Evolutionary conservation across 352 stramenopile genomes (phyloP).

Genomic region (Pythium brachiatum): DNA sequence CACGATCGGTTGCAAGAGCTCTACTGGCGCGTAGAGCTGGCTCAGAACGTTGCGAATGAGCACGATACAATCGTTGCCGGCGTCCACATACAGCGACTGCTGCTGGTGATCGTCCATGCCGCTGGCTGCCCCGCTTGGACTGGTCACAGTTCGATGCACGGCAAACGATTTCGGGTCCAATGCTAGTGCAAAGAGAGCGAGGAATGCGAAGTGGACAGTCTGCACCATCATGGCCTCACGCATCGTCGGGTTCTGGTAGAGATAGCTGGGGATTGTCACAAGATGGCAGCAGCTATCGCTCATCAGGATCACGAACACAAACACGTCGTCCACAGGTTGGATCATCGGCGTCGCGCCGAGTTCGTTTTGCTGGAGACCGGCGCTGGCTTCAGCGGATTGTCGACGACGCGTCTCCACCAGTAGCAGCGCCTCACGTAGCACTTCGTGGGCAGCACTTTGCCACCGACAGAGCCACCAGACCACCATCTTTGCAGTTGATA

Average conservation of each 20-base stretch:
- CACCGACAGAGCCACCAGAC: constrained; percentile 70
- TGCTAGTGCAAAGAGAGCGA: constrained; percentile 25
- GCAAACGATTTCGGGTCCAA: constrained; percentile 22
- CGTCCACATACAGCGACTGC: constrained; percentile 22
- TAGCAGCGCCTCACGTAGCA: constrained; percentile 30
- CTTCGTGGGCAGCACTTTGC: constrained; percentile 47
- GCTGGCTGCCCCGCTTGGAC: constrained; percentile 4
- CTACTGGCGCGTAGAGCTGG: constrained; percentile 27
- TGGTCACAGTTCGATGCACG: background rate
- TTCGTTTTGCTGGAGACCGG: background rate
- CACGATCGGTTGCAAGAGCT: constrained; percentile 18
- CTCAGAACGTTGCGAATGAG: constrained; percentile 45
- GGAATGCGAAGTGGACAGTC: constrained; percentile 28
- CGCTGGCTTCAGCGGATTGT: constrained; percentile 6
- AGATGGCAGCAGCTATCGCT: constrained; percentile 34
- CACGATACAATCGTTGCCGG: constrained; percentile 44
- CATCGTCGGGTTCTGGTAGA: constrained; percentile 22
- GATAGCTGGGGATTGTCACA: constrained; percentile 14
- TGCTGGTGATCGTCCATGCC: constrained; percentile 16
- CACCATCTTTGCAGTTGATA: constrained; percentile 49
- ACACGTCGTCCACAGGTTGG: constrained; percentile 32
- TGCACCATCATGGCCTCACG: constrained; percentile 34
- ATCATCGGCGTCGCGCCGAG: background rate
- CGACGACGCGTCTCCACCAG: constrained; percentile 19
- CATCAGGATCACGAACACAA: constrained; percentile 32